Percentiles rank a stretch among this genome's conserved stretches.
phyloP scores from a whole-genome alignment of 768 basidiomycete genomes.

The Exsudoporus frostii region DNA sequence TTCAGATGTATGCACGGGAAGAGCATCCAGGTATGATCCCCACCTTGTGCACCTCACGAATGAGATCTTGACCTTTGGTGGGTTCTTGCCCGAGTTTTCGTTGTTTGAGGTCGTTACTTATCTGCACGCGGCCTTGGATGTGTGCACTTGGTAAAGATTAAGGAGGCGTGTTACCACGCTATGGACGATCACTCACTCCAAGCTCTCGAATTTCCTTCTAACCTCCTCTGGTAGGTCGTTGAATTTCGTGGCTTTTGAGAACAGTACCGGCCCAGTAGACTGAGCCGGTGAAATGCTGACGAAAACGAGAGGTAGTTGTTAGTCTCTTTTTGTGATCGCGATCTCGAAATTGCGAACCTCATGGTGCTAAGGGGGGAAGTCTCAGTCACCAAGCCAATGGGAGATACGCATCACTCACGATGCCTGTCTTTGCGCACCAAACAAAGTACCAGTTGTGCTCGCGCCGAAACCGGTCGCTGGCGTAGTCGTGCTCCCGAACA shows the following conservation, averaged over 20 bases:
- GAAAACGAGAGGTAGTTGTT: neutral
- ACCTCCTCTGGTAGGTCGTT: conserved; percentile 75
- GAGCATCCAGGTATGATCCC: neutral
- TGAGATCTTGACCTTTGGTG: conserved; percentile 66
- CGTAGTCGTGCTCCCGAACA: conserved; percentile 28
- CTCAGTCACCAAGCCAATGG: neutral
- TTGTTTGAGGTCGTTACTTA: conserved; percentile 75
- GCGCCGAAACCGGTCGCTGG: conserved; percentile 4
- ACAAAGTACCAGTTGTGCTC: conserved; percentile 13
- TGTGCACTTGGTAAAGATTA: conserved; percentile 44
- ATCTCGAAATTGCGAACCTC: conserved; percentile 20
- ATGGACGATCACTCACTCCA: conserved; percentile 55
- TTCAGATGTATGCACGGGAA: neutral
- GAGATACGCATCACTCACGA: conserved; percentile 22
- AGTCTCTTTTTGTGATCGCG: neutral
- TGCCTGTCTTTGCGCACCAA: conserved; percentile 32
- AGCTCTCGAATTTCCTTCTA: conserved; percentile 59
- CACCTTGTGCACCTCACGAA: conserved; percentile 67
- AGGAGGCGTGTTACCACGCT: neutral
- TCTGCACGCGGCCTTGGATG: conserved; percentile 77
- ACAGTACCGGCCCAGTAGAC: conserved; percentile 25
- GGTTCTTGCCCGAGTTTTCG: conserved; percentile 75
- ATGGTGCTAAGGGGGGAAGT: conserved; percentile 12
- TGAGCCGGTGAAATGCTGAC: conserved; percentile 31
- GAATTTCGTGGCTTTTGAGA: conserved; percentile 64